phyloP scores from a whole-genome alignment of 2,329 filamentous ascomycete species.

The Venturia effusa region DNA sequence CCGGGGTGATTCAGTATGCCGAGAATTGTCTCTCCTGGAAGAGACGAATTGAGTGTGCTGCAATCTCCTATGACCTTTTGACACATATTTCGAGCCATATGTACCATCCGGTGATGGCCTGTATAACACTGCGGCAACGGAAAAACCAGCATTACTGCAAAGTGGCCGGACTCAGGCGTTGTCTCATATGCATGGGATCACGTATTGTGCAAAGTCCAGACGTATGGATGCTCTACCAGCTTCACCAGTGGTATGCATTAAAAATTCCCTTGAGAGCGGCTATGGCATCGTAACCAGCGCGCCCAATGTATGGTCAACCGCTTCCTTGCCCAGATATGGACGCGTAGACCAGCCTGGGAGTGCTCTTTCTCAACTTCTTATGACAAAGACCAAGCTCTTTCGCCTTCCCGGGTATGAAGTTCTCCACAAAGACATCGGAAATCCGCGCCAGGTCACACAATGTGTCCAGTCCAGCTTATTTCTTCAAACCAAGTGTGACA shows the following conservation, averaged over 20 bases:
- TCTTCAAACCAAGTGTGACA: conserved; percentile 28
- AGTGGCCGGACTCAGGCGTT: background rate
- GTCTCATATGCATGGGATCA: background rate
- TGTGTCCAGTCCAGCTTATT: conserved; percentile 25
- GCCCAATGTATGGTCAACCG: conserved; percentile 29
- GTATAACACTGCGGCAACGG: background rate
- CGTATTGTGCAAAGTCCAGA: conserved; percentile 27
- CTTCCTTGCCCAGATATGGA: conserved; percentile 34
- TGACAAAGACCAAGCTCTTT: conserved; percentile 33
- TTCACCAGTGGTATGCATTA: conserved; percentile 35
- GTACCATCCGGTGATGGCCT: background rate
- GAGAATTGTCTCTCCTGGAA: background rate
- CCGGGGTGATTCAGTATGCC: background rate
- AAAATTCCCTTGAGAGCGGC: conserved; percentile 32
- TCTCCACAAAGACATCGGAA: conserved; percentile 33
- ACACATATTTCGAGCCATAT: background rate
- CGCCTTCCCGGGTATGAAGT: conserved; percentile 33
- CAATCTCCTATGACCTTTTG: background rate
- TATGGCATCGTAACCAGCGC: conserved; percentile 37
- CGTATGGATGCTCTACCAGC: conserved; percentile 29
- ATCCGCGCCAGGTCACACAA: conserved; percentile 25
- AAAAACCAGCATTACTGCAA: background rate
- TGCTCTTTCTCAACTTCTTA: conserved; percentile 24
- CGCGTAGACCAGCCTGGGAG: conserved; percentile 32
- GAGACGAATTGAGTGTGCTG: background rate